phyloP scores from a whole-genome alignment of 73 alveolate species.

The Paramecium tetraurelia region DNA sequence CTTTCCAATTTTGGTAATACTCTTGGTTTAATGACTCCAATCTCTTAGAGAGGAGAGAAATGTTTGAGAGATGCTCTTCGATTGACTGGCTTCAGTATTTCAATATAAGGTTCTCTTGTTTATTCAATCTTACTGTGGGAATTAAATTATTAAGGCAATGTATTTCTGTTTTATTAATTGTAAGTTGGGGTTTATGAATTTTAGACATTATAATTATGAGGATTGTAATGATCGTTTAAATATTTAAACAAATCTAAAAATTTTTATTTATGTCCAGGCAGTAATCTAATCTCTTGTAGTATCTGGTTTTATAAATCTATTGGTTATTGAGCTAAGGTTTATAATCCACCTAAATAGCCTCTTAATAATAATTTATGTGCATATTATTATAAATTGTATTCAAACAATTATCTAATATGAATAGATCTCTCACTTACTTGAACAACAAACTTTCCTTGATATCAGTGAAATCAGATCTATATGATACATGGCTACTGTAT shows the following conservation, averaged over 20 bases:
- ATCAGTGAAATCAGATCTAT: neutral
- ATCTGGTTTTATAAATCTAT: neutral
- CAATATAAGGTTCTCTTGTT: neutral
- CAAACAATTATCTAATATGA: neutral
- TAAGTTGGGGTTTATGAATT: neutral
- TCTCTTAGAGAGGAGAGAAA: neutral
- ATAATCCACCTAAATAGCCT: constrained; percentile 14
- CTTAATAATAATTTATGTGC: constrained; percentile 19
- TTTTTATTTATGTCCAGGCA: constrained; percentile 42
- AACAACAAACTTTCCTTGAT: neutral
- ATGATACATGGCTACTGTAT: constrained; percentile 18
- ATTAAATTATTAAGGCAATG: neutral
- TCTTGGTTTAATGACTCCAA: neutral
- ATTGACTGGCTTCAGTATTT: neutral
- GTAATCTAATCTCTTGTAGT: neutral
- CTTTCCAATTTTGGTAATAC: neutral
- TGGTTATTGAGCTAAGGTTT: neutral
- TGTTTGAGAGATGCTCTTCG: neutral
- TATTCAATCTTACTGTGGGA: neutral
- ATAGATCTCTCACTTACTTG: neutral
- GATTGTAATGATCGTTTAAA: constrained; percentile 12
- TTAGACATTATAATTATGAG: neutral
- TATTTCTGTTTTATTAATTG: neutral
- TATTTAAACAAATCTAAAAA: constrained; percentile 20
- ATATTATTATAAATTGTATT: constrained; percentile 35